Percentiles rank a stretch among this genome's conserved stretches.
Evolutionary conservation across 257 asterid genomes (phyloP).

Genomic region (Paulownia fortunei): DNA sequence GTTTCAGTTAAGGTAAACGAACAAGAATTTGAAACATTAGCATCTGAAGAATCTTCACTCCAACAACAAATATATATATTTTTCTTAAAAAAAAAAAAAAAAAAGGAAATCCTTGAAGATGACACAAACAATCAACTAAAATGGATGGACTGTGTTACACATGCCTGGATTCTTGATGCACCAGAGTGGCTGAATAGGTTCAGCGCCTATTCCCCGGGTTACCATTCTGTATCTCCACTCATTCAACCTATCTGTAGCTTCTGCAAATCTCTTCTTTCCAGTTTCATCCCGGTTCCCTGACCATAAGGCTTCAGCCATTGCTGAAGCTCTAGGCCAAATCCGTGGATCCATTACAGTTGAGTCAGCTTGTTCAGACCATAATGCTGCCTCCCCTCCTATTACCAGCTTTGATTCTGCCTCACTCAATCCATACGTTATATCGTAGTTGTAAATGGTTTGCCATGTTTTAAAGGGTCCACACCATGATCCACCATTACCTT

Average conservation of each 20-base stretch:
- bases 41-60: constrained; percentile 16
- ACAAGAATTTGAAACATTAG: background rate
- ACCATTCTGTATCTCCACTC: constrained; percentile 96
- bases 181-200: constrained; percentile 98
- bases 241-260: constrained; percentile 80
- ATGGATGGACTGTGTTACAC: constrained; percentile 70
- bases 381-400: constrained; percentile 85
- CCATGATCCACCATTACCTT: constrained; percentile 88
- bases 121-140: constrained; percentile 8
- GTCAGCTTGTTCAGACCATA: constrained; percentile 98
- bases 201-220: constrained; percentile 75
- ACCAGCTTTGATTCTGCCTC: constrained; percentile 67
- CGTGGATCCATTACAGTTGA: constrained; percentile 78
- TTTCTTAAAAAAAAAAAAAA: background rate
- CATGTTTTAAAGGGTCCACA: constrained; percentile 94
- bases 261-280: constrained; percentile 78
- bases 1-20: background rate
- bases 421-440: constrained; percentile 66
- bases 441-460: constrained; percentile 86
- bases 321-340: constrained; percentile 90
- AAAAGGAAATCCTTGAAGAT: background rate
- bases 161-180: constrained; percentile 83
- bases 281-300: constrained; percentile 76
- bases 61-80: background rate
- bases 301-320: constrained; percentile 87